Conservation (phyloP, 495 filamentous ascomycete genomes). For the Hapsidospora chrysogenum region DNA sequence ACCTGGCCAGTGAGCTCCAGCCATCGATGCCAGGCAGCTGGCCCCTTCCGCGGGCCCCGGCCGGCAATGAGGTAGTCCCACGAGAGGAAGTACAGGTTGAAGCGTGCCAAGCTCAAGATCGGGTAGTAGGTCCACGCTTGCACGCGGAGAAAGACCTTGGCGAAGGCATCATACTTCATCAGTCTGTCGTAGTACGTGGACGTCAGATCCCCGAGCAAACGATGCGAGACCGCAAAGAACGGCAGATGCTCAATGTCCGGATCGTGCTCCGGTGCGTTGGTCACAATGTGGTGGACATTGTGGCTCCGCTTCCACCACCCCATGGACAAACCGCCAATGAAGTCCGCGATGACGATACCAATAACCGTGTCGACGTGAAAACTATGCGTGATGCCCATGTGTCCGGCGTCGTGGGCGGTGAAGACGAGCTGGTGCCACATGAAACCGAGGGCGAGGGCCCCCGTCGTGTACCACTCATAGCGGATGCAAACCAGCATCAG, state of each 20-base stretch:
- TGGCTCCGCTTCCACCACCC: constrained; percentile 98
- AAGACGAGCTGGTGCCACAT: constrained; percentile 97
- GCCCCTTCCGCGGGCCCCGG: constrained; percentile 63
- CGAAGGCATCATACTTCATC: constrained; percentile 69
- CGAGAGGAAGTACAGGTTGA: constrained; percentile 78
- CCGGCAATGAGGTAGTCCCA: constrained; percentile 67
- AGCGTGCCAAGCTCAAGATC: constrained; percentile 71
- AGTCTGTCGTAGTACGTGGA: constrained; percentile 82
- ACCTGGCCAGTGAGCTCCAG: constrained; percentile 66
- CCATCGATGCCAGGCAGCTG: constrained; percentile 80
- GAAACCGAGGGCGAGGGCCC: constrained; percentile 61
- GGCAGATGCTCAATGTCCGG: constrained; percentile 96
- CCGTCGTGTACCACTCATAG: constrained; percentile 55
- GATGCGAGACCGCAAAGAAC: constrained; percentile 83
- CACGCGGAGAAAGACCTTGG: constrained; percentile 51
- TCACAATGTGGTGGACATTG: constrained; percentile 97
- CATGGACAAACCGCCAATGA: constrained; percentile 72
- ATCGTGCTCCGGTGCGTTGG: constrained; percentile 91
- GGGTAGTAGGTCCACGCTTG: constrained; percentile 81
- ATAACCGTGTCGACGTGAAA: constrained; percentile 70
- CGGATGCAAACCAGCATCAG: constrained; percentile 49
- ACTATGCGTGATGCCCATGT: constrained; percentile 92
- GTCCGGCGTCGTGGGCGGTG: constrained; percentile 87
- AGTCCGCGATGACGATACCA: constrained; percentile 83
- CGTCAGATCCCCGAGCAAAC: constrained; percentile 56